These are phyloP conservation scores for Carex kokanica DNA, from an alignment of 176 grass and related monocot genomes.

Conservation along the genomic window DNA sequence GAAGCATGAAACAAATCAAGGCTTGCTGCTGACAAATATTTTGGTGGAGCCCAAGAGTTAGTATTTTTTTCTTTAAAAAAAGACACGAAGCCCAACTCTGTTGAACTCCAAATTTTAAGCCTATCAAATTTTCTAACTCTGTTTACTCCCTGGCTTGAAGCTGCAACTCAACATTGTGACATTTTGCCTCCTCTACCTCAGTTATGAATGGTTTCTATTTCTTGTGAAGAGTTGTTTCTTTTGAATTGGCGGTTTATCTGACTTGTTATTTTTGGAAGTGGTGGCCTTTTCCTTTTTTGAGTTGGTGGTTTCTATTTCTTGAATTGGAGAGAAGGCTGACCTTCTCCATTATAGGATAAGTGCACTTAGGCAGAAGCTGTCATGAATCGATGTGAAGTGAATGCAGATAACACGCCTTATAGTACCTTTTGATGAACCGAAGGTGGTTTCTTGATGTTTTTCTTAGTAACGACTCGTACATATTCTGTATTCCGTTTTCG, in stretches of 20 bases:
- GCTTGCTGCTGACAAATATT: background rate
- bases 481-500: background rate
- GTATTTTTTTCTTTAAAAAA: background rate
- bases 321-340: slow-evolving; percentile 14
- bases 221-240: background rate
- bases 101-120: background rate
- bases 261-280: background rate
- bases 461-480: background rate
- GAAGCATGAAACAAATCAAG: background rate
- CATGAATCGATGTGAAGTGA: background rate
- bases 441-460: slow-evolving; percentile 9
- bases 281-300: background rate
- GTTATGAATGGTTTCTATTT: background rate
- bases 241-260: background rate
- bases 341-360: slow-evolving; percentile 1
- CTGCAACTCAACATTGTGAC: background rate
- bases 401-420: background rate
- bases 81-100: background rate
- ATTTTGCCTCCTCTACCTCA: background rate
- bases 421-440: slow-evolving; percentile 3
- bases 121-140: background rate
- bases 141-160: background rate
- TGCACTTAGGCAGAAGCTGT: background rate
- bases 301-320: background rate
- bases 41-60: slow-evolving; percentile 5